phyloP scores from a whole-genome alignment of 2,329 filamentous ascomycete species.

The Pyrenochaeta sp. region DNA sequence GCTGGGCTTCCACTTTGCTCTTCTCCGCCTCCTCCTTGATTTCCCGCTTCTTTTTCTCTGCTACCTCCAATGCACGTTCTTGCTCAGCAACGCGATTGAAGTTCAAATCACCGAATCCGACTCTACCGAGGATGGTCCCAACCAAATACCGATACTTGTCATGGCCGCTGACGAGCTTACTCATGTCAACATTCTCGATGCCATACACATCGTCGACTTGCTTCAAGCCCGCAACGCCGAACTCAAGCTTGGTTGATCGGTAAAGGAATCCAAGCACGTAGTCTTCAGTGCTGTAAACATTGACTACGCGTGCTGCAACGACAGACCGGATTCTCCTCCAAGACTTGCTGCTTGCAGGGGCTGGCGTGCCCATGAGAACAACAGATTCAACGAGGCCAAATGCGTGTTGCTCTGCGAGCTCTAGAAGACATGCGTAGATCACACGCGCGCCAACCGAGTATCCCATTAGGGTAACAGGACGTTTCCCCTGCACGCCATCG shows the following conservation, averaged over 20 bases:
- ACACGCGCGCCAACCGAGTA: conserved; percentile 82
- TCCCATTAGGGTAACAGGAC: conserved; percentile 80
- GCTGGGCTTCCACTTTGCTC: conserved; percentile 21
- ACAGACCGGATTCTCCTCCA: conserved; percentile 82
- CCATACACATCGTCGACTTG: conserved; percentile 71
- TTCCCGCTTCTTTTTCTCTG: conserved; percentile 49
- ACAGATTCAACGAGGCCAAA: conserved; percentile 86
- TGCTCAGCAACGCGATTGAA: conserved; percentile 53
- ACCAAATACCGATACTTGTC: conserved; percentile 59
- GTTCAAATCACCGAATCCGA: conserved; percentile 60
- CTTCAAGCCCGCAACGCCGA: conserved; percentile 84
- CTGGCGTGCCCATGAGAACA: conserved; percentile 81
- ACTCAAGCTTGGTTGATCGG: conserved; percentile 79
- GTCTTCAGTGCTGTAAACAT: conserved; percentile 87
- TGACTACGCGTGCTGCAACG: conserved; percentile 81
- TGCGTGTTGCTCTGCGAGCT: conserved; percentile 76
- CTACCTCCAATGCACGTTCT: conserved; percentile 43
- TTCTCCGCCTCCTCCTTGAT: conserved; percentile 28
- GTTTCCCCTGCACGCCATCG: conserved; percentile 80
- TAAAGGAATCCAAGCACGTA: conserved; percentile 87
- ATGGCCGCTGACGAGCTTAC: conserved; percentile 58
- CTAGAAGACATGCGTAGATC: conserved; percentile 81
- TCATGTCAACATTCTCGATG: conserved; percentile 65
- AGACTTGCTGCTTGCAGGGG: conserved; percentile 72
- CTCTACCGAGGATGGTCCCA: conserved; percentile 56